Percentiles rank a stretch among this genome's conserved stretches.
Conservation (phyloP, 345 rosid genomes). For the Salix arbutifolia region DNA sequence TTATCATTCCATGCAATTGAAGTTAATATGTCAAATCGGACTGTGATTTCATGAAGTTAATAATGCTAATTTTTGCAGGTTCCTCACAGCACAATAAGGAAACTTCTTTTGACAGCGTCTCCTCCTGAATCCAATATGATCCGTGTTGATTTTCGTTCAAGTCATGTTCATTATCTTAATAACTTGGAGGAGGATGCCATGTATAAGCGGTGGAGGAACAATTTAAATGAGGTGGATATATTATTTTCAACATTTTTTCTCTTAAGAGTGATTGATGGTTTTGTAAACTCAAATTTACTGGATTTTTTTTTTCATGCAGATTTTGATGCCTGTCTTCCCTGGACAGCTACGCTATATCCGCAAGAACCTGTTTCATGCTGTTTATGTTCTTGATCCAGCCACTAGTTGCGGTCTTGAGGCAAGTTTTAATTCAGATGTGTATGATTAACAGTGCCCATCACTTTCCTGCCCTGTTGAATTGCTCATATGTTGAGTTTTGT, state of each 20-base stretch:
- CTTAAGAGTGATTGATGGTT: conserved; percentile 18
- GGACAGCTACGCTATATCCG: conserved; percentile 93
- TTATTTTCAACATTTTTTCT: conserved; percentile 10
- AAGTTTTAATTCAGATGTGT: conserved; percentile 26
- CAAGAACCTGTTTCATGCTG: conserved; percentile 93
- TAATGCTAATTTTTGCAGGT: conserved; percentile 39
- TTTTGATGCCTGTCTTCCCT: conserved; percentile 96
- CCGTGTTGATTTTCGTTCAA: conserved; percentile 86
- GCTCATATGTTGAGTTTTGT: conserved; percentile 9
- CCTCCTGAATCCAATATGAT: conserved; percentile 68
- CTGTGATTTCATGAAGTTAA: conserved; percentile 6
- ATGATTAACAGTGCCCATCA: not conserved
- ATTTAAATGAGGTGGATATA: conserved; percentile 69
- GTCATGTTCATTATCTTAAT: conserved; percentile 86
- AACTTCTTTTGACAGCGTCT: conserved; percentile 60
- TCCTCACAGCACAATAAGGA: conserved; percentile 54
- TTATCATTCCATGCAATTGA: not conserved
- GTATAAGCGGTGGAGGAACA: conserved; percentile 93
- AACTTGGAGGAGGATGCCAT: conserved; percentile 96
- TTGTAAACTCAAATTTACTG: conserved; percentile 13
- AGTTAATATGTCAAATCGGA: not conserved
- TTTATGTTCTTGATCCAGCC: conserved; percentile 89
- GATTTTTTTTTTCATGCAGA: conserved; percentile 42
- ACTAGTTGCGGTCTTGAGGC: conserved; percentile 86
- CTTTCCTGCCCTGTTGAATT: not conserved